Evolutionary conservation across 2,329 filamentous ascomycete species (phyloP), one percentile per base, ranked within the genome.

Genomic region (Golovinomyces cichoracearum): DNA sequence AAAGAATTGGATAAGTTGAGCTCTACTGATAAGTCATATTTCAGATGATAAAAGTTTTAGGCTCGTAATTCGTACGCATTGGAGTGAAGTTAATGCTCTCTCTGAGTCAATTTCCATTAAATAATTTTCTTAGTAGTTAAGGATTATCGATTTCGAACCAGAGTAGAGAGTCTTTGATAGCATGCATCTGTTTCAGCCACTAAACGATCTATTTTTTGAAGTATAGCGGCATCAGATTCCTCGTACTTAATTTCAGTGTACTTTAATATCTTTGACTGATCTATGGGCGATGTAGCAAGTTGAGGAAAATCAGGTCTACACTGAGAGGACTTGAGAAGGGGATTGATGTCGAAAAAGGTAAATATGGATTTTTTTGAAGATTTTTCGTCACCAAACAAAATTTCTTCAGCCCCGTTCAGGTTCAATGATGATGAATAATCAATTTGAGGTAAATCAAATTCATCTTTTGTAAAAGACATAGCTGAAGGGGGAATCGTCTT

Each of bases 401-500:
- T 9, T 13, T 46, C 10, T 27, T 47, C 44, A 3, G 55, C 53
- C 15, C 56, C 53, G 38, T 62, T 53, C n/a, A 56, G 59, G 46
- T 58, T 40, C 48, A 50, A 25, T 15, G 50, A 41, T 23, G 56
- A 49, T 26, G 62, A 60, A 26, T 60, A 61, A 53, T 72, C 65
- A 42, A 74, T 61, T 48, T 64, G 58, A 23, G 70, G 69, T 21
- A 64, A 60, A 51, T 71, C 66, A 12, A 65, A 59, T 63, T 74
- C 75, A 51, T 63, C 56, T 45, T 65, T 61, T 37, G 70, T 66
- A 4, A 60, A 58, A 3, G 62, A 37, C 44, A 54, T 67, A 64
- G 6, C 13, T 33, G 4, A 33, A n/a, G 59, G 65, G 48, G 72
- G 66, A 37, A 70, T 72, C 0, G 70, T 64, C 70, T 90, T 90